Percentiles rank a stretch among this genome's conserved stretches.
These are phyloP conservation scores for Phaeosphaeriaceae sp. DNA, from an alignment of 2,329 filamentous ascomycete genomes.

Conservation along the genomic window DNA sequence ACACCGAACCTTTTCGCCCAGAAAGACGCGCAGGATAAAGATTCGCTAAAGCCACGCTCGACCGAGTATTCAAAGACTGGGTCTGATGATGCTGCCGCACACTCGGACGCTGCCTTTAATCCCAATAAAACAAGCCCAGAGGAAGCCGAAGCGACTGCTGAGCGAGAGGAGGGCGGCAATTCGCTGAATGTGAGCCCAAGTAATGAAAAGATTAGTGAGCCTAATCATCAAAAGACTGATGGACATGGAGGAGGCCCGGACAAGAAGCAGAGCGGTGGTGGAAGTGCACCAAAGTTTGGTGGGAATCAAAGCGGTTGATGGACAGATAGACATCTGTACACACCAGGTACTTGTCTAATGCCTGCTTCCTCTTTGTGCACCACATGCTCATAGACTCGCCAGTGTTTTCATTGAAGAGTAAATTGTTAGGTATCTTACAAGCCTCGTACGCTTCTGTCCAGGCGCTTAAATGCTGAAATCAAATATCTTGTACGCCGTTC, in stretches of 20 bases:
- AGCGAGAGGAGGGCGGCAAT: slow-evolving; percentile 42
- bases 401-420: no score
- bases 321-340: no score
- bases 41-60: slow-evolving; percentile 67
- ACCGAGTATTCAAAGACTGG: slow-evolving; percentile 74
- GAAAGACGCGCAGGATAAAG: slow-evolving; percentile 57
- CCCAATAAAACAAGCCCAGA: slow-evolving; percentile 72
- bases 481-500: no score
- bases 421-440: no score
- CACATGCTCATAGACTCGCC: no score
- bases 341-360: no score
- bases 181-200: slow-evolving; percentile 66
- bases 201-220: slow-evolving; percentile 63
- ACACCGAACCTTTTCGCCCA: slow-evolving; percentile 32
- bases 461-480: no score
- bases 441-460: no score
- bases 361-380: no score
- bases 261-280: slow-evolving; percentile 42
- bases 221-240: slow-evolving; percentile 48
- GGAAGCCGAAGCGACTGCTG: slow-evolving; percentile 55
- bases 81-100: slow-evolving; percentile 64
- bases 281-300: slow-evolving; percentile 47
- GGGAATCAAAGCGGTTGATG: slow-evolving; percentile 3
- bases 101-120: slow-evolving; percentile 71
- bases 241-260: slow-evolving; percentile 48